A percentile compares a stretch with the other conserved stretches of the same genome.
Conservation (phyloP, 306 rosid species). For the Alnus rubra region DNA sequence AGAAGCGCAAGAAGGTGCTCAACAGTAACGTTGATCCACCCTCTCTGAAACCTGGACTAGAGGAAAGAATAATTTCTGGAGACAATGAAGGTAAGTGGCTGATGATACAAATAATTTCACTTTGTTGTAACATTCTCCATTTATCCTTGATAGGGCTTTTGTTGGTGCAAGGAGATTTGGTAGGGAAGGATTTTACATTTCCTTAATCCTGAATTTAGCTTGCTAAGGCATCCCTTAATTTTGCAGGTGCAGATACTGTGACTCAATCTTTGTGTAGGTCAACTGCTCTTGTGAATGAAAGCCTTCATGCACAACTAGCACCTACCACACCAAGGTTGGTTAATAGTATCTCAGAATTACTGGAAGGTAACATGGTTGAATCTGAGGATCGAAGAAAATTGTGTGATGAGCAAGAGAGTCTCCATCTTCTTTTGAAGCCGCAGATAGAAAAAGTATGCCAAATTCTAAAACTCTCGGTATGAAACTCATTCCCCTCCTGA, state of each 20-base stretch:
- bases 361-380: constrained; percentile 24
- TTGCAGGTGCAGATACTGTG: constrained; percentile 47
- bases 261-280: constrained; percentile 32
- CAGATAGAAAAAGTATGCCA: constrained; percentile 43
- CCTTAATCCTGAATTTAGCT: constrained; percentile 20
- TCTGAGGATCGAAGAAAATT: constrained; percentile 32
- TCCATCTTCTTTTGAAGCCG: constrained; percentile 43
- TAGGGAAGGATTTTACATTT: constrained; percentile 5
- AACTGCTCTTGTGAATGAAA: constrained; percentile 31
- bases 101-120: constrained; percentile 14
- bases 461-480: constrained; percentile 47
- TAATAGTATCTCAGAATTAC: constrained; percentile 15
- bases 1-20: constrained; percentile 62
- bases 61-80: constrained; percentile 27
- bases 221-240: constrained; percentile 37
- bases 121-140: constrained; percentile 10
- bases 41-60: constrained; percentile 44
- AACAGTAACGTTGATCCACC: constrained; percentile 36
- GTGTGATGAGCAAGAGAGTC: constrained; percentile 34
- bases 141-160: constrained; percentile 8
- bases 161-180: constrained; percentile 28
- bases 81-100: constrained; percentile 59
- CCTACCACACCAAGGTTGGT: constrained; percentile 13
- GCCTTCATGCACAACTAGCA: constrained; percentile 10
- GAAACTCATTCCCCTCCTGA: constrained; percentile 20